Evolutionary conservation across 23 red algal species (phyloP), one percentile per base, ranked within the genome.

Genomic region (Gracilariopsis chorda): DNA sequence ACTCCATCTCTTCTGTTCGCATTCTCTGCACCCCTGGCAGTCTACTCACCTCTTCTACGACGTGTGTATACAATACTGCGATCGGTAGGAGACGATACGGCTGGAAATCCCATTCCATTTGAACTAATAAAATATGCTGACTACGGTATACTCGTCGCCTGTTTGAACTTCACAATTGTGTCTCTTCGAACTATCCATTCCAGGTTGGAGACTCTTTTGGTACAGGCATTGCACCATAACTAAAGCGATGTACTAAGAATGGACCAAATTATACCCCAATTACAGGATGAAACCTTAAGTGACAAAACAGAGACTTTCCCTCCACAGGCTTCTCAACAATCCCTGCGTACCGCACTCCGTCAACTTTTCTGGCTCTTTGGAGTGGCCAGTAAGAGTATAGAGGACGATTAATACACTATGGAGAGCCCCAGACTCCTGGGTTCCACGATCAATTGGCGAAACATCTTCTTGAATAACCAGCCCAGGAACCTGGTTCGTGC

Each of bases 61-160:
- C 83, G 3, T 72, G 60, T 17, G 80, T 84, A 86, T 69, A 90
- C 61, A 77, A 48, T 13, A 86, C 42, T 2, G 63, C 79, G 72
- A 95, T 48, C 19, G n/a, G 76, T 16, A 48, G 14, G 17, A 86
- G 86, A 30, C 91, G 60, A 64, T 95, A 91, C 10, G 51, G 46
- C 21, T 77, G 39, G 10, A 95, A 60, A 57, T 95, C 93, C 94
- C 94, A 92, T 28, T 29, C 21, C 87, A 92, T 92, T 13, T 78
- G 78, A 27, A 37, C 48, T 20, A 34, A 48, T 28, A 67, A 44
- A 56, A 88, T 55, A 55, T 88, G 23, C 14, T 67, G 65, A 43
- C 84, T 74, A 33, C 23, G 23, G 19, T 51, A 25, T 9, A 53
- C 58, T 42, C 65, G 30, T 21, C 29, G 20, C 37, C 7, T 14